Evolutionary conservation across 352 stramenopile species (phyloP).

Genomic region (Pythium guiyangense): DNA sequence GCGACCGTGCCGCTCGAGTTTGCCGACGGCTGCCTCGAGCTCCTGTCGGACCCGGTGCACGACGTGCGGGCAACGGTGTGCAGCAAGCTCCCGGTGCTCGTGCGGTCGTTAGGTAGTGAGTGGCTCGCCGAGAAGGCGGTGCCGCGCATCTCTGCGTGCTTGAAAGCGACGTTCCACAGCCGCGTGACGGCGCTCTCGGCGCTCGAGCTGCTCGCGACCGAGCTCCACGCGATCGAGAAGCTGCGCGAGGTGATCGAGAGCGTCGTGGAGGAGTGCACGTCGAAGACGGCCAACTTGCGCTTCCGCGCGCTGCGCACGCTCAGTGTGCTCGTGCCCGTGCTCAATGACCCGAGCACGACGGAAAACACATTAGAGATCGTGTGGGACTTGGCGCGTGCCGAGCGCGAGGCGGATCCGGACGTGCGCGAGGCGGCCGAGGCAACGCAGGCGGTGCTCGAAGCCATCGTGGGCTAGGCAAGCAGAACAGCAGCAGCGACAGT

Average conservation of each 20-base stretch:
- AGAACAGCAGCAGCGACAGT: neutral
- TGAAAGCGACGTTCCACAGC: constrained; percentile 73
- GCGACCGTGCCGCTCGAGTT: constrained; percentile 57
- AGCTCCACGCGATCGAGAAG: constrained; percentile 67
- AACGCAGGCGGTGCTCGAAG: constrained; percentile 52
- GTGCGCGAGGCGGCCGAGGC: constrained; percentile 65
- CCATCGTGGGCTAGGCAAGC: constrained; percentile 1
- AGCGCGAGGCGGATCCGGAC: constrained; percentile 68
- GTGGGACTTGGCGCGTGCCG: constrained; percentile 43
- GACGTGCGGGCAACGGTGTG: constrained; percentile 71
- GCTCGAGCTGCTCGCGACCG: constrained; percentile 54
- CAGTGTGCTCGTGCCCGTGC: constrained; percentile 48
- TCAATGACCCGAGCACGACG: constrained; percentile 63
- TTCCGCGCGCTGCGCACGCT: constrained; percentile 78
- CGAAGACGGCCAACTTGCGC: constrained; percentile 75
- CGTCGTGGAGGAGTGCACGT: constrained; percentile 73
- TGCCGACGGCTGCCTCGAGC: constrained; percentile 59
- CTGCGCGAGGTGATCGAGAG: constrained; percentile 57
- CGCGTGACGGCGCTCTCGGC: constrained; percentile 64
- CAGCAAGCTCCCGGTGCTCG: constrained; percentile 55
- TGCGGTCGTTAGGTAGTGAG: constrained; percentile 66
- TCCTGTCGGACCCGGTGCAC: constrained; percentile 63
- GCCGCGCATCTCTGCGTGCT: constrained; percentile 48
- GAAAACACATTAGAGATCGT: constrained; percentile 77
- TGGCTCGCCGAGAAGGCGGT: constrained; percentile 74